Evolutionary conservation across 2,329 filamentous ascomycete species (phyloP).

Genomic region (Metarhizium album): DNA sequence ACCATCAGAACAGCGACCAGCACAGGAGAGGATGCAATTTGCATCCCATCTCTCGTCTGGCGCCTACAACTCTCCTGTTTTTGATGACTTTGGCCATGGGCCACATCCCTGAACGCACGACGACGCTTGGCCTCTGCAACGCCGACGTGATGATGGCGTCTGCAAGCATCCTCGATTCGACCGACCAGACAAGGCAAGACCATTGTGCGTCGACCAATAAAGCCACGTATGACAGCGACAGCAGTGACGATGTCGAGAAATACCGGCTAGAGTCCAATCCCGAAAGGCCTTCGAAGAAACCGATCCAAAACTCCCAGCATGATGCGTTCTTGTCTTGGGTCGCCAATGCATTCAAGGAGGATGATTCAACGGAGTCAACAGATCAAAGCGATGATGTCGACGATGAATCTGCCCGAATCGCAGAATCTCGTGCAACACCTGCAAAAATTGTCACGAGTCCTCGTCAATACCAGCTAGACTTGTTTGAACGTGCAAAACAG

Average conservation of each 20-base stretch:
- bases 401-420: neutral
- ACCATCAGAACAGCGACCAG: too few relatives aligned
- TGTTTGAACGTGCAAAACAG: conserved; percentile 77
- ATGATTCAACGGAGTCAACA: neutral
- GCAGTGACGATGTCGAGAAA: neutral
- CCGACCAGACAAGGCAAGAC: neutral
- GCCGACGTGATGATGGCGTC: neutral
- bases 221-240: neutral
- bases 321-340: conserved; percentile 9
- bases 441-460: conserved; percentile 58
- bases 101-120: neutral
- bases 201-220: neutral
- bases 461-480: conserved; percentile 81
- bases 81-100: neutral
- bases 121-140: neutral
- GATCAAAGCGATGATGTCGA: neutral
- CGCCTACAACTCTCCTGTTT: neutral
- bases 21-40: too few relatives aligned
- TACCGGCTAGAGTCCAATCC: neutral
- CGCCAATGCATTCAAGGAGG: neutral
- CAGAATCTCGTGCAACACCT: neutral
- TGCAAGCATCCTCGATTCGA: neutral
- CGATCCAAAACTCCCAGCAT: neutral
- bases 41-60: neutral
- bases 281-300: neutral